These are phyloP conservation scores for Pseudogymnoascus sp. DNA, from an alignment of 2,329 filamentous ascomycete genomes.

Conservation along the genomic window DNA sequence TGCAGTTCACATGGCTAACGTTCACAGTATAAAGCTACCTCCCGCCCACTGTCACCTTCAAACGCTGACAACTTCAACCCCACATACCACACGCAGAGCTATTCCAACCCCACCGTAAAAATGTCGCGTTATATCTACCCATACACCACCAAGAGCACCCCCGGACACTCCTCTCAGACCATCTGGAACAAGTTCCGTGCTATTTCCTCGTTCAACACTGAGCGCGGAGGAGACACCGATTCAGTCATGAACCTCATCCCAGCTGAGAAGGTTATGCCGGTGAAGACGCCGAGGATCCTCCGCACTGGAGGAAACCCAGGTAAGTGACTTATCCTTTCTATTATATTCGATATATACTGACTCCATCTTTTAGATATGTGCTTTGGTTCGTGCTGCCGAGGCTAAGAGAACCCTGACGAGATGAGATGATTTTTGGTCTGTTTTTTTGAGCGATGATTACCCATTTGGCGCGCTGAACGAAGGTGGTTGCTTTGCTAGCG, in stretches of 20 bases:
- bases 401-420: not conserved
- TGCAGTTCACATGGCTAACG: conserved; percentile 5
- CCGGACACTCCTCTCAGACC: not conserved
- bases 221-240: not conserved
- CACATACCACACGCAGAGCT: not conserved
- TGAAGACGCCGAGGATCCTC: not conserved
- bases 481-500: not conserved
- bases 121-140: not conserved
- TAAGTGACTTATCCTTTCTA: not conserved
- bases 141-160: not conserved
- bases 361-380: not conserved
- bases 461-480: not conserved
- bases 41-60: not conserved
- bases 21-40: not conserved
- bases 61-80: not conserved
- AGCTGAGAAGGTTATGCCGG: not conserved
- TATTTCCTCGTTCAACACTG: not conserved
- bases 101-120: not conserved
- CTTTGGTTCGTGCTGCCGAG: not conserved
- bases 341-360: not conserved
- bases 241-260: not conserved
- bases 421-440: not conserved
- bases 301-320: not conserved
- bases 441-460: conserved; percentile 1
- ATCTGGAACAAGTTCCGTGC: not conserved